Base-by-base conservation (phyloP, 345 rosid species). In the Theobroma cacao region DNA sequence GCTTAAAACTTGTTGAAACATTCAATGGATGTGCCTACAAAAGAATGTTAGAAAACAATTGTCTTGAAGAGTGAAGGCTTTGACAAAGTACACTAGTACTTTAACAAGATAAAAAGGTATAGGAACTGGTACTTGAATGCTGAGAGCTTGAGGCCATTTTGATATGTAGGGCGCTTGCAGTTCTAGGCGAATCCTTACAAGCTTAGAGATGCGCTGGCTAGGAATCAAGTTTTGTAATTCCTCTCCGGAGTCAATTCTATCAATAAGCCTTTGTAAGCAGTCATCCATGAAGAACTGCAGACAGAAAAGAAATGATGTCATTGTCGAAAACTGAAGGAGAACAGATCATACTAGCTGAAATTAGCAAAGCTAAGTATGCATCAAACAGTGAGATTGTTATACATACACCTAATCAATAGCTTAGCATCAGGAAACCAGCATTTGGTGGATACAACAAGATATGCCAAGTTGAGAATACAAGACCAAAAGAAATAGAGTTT, bases 111-210 rank as follows among this genome's bases (percentile, higher is more conserved):
- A 43, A 26, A 48, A 53, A 55, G 62, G 24, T 14, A 75, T 15
- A 79, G 24, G 36, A 24, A 38, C 1, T 24, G 15, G 60, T 80
- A 90, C 97, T 83, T 96, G 99, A 80, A 96, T 92, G 90, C 98
- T 93, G 20, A 96, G 93, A 81, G 97, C 98, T 80, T 96, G 98
- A 7, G 98, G 90, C 98, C 97, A 96, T 84, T 94, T 94, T 28
- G 97, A 91, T 72, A 94, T 84, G 79, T 90, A 90, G n/a, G 98
- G 95, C 8, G 93, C 85, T 79, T 94, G 99, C 98, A 91, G 90
- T 82, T 96, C 97, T 36, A 96, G 77, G n/a, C 97, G 95, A 80
- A 82, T 82, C 78, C 86, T 88, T 48, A 91, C 82, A 72, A 96
- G 95, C 87, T 90, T 90, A 36, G 94, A 79, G 78, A 93, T 82